A percentile compares a stretch with the other conserved stretches of the same genome.
Evolutionary conservation across 2,329 filamentous ascomycete species (phyloP).

Genomic region (Penicillium sp.): DNA sequence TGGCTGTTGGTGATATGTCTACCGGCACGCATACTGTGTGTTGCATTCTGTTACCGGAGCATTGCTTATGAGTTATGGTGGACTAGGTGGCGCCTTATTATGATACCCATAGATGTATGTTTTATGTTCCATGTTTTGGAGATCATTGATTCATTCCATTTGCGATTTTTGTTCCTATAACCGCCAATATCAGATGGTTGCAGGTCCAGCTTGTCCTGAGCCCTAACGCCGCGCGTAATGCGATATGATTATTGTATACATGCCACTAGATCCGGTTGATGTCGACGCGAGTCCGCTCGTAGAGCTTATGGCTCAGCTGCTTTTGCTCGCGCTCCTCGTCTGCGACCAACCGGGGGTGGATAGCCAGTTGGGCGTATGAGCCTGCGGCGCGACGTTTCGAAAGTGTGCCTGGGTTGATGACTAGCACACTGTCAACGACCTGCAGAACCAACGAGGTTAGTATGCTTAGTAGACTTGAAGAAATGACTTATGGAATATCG

Average conservation of each 20-base stretch:
- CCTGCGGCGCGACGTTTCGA: conserved; percentile 82
- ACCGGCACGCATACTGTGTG: not conserved
- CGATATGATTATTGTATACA: conserved; percentile 22
- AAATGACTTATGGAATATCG: conserved; percentile 21
- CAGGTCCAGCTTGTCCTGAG: conserved; percentile 2
- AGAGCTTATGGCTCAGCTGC: conserved; percentile 70
- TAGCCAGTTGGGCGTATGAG: conserved; percentile 75
- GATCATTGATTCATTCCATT: conserved; percentile 12
- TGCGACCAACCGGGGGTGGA: conserved; percentile 62
- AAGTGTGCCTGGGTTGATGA: conserved; percentile 84
- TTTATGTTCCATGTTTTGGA: conserved; percentile 7
- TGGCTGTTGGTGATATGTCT: not conserved
- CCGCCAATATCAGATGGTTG: not conserved
- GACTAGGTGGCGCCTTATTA: not conserved
- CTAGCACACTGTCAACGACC: conserved; percentile 85
- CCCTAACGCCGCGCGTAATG: conserved; percentile 25
- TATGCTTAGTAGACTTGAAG: not conserved
- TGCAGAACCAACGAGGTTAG: conserved; percentile 37
- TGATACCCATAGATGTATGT: conserved; percentile 6
- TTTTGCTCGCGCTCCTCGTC: conserved; percentile 56
- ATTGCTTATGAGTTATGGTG: conserved; percentile 3
- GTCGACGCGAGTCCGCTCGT: conserved; percentile 79
- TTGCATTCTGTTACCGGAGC: conserved; percentile 14
- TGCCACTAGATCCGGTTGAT: conserved; percentile 66
- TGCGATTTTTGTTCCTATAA: not conserved